These are phyloP conservation scores for Paramecium bursaria DNA, from an alignment of 73 alveolate genomes.

Conservation along the genomic window DNA sequence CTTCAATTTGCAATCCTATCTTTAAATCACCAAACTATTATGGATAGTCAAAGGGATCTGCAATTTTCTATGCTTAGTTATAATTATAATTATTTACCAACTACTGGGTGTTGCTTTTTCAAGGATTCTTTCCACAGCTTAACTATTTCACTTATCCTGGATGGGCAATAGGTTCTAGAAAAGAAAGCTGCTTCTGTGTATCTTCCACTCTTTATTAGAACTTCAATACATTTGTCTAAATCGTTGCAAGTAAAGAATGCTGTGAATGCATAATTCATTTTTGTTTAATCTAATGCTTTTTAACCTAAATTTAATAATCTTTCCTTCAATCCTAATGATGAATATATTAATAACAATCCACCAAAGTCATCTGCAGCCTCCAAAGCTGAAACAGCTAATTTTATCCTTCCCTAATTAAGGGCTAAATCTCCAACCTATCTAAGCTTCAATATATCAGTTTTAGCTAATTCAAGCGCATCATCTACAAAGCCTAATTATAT, in stretches of 20 bases:
- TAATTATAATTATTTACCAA: too few species aligned
- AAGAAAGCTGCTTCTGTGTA: conserved; percentile 96
- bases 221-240: conserved; percentile 79
- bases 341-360: conserved; percentile 83
- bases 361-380: conserved; percentile 85
- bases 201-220: conserved; percentile 83
- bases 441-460: conserved; percentile 80
- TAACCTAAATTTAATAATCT: conserved; percentile 81
- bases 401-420: conserved; percentile 84
- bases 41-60: conserved; percentile 72
- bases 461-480: conserved; percentile 91
- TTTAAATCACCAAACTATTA: conserved; percentile 61
- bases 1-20: conserved; percentile 68
- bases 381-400: conserved; percentile 88
- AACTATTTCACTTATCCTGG: conserved; percentile 78
- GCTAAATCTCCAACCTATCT: conserved; percentile 96
- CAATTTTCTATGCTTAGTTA: conserved; percentile 55
- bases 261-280: conserved; percentile 92
- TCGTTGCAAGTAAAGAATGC: conserved; percentile 79
- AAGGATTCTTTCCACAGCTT: conserved; percentile 86
- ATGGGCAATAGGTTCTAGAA: conserved; percentile 95
- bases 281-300: conserved; percentile 77
- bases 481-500: conserved; percentile 78
- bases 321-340: conserved; percentile 81
- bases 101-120: conserved; percentile 67